Conservation (phyloP, 164 flowering plant species). For the Sextonia rubra region DNA sequence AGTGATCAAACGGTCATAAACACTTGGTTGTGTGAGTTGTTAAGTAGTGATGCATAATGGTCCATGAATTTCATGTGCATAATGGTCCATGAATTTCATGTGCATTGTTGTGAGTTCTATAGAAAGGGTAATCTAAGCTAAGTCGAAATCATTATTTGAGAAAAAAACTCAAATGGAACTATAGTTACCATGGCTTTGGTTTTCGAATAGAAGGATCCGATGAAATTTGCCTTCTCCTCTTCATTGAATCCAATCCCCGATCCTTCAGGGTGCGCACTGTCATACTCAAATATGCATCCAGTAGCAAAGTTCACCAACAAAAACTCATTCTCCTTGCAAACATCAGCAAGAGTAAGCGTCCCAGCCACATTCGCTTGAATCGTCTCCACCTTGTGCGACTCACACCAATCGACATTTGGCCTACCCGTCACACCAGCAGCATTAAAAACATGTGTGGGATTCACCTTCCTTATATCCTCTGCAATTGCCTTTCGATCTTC, state of each 20-base stretch:
- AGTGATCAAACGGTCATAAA: too few relatives aligned
- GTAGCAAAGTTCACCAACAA: conserved; percentile 25
- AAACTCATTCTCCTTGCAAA: conserved; percentile 21
- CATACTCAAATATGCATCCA: conserved; percentile 25
- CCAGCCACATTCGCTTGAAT: conserved; percentile 25
- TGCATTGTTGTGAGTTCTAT: too few relatives aligned
- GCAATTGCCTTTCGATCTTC: conserved; percentile 10
- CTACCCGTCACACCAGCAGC: conserved; percentile 28
- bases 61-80: too few relatives aligned
- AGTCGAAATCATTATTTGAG: too few relatives aligned
- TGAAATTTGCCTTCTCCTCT: conserved; percentile 27
- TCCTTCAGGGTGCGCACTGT: conserved; percentile 16
- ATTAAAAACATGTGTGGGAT: conserved; percentile 25
- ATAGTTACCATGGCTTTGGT: conserved; percentile 27
- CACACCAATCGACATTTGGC: conserved; percentile 28
- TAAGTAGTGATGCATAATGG: too few relatives aligned
- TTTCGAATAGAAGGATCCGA: conserved; percentile 27
- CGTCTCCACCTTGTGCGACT: conserved; percentile 26
- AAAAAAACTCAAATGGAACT: neutral
- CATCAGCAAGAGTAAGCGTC: conserved; percentile 24
- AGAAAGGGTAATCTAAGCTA: too few relatives aligned
- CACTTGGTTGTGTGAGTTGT: too few relatives aligned
- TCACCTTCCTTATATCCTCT: conserved; percentile 16
- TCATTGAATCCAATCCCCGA: conserved; percentile 27
- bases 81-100: too few relatives aligned